Percentiles rank a stretch among this genome's conserved stretches.
Evolutionary conservation across 495 filamentous ascomycete genomes (phyloP).

Genomic region (Annulohypoxylon bovei): DNA sequence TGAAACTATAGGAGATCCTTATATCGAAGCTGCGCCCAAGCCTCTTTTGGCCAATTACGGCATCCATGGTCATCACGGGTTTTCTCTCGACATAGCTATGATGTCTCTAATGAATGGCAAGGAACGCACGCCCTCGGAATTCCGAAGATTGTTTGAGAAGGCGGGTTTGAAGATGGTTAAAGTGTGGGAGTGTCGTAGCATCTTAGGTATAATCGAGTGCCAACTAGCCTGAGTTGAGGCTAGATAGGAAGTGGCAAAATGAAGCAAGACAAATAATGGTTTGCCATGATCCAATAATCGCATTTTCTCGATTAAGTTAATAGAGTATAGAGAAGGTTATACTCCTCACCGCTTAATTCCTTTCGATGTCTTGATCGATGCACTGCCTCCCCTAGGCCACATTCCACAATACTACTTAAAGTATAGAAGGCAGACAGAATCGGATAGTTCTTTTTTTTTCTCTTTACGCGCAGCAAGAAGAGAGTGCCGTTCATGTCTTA

Average conservation of each 20-base stretch:
- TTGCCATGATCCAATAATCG: background rate
- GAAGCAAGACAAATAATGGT: slow-evolving; percentile 2
- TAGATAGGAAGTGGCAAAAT: background rate
- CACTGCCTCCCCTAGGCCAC: slow-evolving; percentile 26
- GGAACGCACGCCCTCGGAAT: slow-evolving; percentile 52
- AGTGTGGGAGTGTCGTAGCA: slow-evolving; percentile 40
- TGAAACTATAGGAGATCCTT: slow-evolving; percentile 48
- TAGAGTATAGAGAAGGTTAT: slow-evolving; percentile 14
- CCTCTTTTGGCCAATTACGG: slow-evolving; percentile 54
- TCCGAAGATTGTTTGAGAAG: slow-evolving; percentile 32
- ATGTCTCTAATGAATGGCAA: slow-evolving; percentile 53
- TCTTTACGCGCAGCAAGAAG: background rate
- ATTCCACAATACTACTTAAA: slow-evolving; percentile 29
- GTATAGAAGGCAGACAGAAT: slow-evolving; percentile 10
- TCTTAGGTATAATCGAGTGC: slow-evolving; percentile 39
- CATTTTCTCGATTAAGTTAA: slow-evolving; percentile 13
- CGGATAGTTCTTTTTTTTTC: background rate
- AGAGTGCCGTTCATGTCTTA: slow-evolving; percentile 34
- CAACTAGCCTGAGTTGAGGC: slow-evolving; percentile 22
- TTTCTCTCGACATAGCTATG: slow-evolving; percentile 51
- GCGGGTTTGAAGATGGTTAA: slow-evolving; percentile 39
- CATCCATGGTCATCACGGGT: slow-evolving; percentile 44
- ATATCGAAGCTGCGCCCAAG: slow-evolving; percentile 45
- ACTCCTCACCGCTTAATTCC: slow-evolving; percentile 33
- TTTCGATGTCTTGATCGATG: slow-evolving; percentile 20